Evolutionary conservation across 495 filamentous ascomycete species (phyloP).

Genomic region (Sordaria brevicollis): DNA sequence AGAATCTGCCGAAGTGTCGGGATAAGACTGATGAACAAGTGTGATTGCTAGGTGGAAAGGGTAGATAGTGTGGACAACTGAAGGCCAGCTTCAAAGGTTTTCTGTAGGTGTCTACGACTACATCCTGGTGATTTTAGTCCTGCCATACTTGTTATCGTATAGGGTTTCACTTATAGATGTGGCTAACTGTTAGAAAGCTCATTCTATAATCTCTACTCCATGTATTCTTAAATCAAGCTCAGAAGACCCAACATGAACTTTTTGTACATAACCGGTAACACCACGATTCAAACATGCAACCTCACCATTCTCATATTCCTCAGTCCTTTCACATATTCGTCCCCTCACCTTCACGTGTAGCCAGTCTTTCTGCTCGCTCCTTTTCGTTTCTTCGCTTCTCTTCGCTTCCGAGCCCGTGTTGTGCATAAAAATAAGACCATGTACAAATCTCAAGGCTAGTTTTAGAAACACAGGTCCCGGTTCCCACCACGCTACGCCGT

Average conservation of each 20-base stretch:
- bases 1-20: no score
- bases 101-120: no score
- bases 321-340: constrained; percentile 2
- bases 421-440: neutral
- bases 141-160: no score
- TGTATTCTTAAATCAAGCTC: no score
- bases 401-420: neutral
- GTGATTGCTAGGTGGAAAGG: no score
- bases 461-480: neutral
- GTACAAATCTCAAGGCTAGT: neutral
- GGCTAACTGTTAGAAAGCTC: no score
- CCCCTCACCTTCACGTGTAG: neutral
- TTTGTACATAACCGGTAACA: neutral
- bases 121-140: no score
- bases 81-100: no score
- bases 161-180: no score
- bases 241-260: neutral
- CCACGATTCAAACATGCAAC: neutral
- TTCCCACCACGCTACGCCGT: neutral
- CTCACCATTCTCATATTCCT: neutral
- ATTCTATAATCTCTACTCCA: no score
- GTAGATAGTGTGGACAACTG: no score
- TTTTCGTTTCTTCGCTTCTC: neutral
- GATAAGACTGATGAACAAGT: no score
- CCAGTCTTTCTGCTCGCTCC: neutral